Percentiles rank a stretch among this genome's conserved stretches.
Evolutionary conservation across 805 yeast species (phyloP).

Genomic region (Hanseniaspora singularis): DNA sequence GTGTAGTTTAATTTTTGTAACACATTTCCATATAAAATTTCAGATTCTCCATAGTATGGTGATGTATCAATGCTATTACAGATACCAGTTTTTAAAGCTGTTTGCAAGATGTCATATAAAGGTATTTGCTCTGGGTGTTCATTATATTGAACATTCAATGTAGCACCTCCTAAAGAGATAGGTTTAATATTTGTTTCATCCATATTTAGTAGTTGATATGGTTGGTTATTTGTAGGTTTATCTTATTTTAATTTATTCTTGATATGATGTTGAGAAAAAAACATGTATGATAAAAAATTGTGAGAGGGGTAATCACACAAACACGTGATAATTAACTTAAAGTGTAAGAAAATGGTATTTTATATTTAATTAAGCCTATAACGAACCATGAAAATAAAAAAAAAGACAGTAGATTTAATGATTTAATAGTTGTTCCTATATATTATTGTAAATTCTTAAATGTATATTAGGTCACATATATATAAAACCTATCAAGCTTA

Average conservation of each 20-base stretch:
- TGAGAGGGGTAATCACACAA: no score
- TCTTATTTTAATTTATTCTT: background rate
- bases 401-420: no score
- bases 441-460: no score
- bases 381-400: no score
- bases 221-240: background rate
- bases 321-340: no score
- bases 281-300: no score
- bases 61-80: conserved; percentile 77
- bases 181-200: conserved; percentile 24
- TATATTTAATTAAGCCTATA: no score
- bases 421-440: no score
- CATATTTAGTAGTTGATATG: background rate
- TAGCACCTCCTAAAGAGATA: conserved; percentile 77
- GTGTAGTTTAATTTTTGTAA: conserved; percentile 27
- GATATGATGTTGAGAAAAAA: background rate
- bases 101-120: conserved; percentile 41
- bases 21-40: conserved; percentile 58
- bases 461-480: no score
- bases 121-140: conserved; percentile 53
- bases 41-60: conserved; percentile 88
- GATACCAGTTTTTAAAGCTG: conserved; percentile 51
- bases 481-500: no score
- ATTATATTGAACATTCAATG: conserved; percentile 69
- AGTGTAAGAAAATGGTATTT: no score